Percentiles rank a stretch among this genome's conserved stretches.
phyloP scores from a whole-genome alignment of 2,329 filamentous ascomycete species.

The Fusarium cyanostomum region DNA sequence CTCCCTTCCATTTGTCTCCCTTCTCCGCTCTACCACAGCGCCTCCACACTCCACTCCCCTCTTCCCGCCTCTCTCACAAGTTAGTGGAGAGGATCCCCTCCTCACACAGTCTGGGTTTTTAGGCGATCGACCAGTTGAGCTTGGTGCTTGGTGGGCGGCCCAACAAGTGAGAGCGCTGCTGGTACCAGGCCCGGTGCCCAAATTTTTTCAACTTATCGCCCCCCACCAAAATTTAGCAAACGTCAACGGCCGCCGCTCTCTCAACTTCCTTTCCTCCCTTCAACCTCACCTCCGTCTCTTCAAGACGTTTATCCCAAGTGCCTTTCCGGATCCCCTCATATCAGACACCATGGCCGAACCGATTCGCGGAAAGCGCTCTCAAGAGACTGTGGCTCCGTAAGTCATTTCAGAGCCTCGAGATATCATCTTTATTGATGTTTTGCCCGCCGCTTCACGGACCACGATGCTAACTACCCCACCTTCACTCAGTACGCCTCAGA shows the following conservation, averaged over 20 bases:
- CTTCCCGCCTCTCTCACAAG: conserved; percentile 8
- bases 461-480: conserved; percentile 53
- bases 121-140: conserved; percentile 43
- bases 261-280: conserved; percentile 48
- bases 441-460: conserved; percentile 33
- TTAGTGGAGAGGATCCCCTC: conserved; percentile 29
- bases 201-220: conserved; percentile 50
- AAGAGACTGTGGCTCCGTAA: conserved; percentile 67
- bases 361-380: conserved; percentile 70
- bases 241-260: conserved; percentile 48
- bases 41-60: conserved; percentile 32
- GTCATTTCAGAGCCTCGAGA: conserved; percentile 45
- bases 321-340: conserved; percentile 40
- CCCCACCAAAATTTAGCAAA: conserved; percentile 54
- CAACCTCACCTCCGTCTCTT: conserved; percentile 43
- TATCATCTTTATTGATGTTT: conserved; percentile 31
- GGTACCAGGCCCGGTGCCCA: conserved; percentile 45
- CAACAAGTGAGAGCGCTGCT: conserved; percentile 45
- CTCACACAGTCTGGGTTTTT: conserved; percentile 37
- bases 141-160: conserved; percentile 41
- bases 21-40: conserved; percentile 38
- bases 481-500: conserved; percentile 90
- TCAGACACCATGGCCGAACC: conserved; percentile 67
- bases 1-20: conserved; percentile 38
- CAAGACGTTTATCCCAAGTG: conserved; percentile 45